Evolutionary conservation across 2,329 filamentous ascomycete species (phyloP).

Genomic region (Botrytis deweyae): DNA sequence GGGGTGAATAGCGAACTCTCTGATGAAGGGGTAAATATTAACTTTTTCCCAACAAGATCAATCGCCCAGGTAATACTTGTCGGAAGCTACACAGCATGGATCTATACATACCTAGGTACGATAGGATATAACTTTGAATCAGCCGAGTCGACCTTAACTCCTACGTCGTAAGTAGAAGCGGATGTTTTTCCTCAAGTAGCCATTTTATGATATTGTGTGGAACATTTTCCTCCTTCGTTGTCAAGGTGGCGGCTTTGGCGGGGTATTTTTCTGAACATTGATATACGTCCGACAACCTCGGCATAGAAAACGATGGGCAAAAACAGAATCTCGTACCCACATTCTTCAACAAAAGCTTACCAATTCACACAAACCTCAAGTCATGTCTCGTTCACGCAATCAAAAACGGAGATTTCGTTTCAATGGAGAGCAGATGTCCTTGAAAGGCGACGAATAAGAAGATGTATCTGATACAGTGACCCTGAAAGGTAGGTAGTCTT

Average conservation of each 20-base stretch:
- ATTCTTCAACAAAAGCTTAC: constrained; percentile 16
- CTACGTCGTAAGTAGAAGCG: neutral
- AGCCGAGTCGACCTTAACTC: neutral
- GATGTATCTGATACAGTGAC: neutral
- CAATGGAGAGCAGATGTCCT: constrained; percentile 15
- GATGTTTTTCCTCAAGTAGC: constrained; percentile 14
- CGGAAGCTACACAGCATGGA: neutral
- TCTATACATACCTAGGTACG: neutral
- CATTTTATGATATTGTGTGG: neutral
- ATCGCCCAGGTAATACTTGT: neutral
- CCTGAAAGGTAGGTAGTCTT: neutral
- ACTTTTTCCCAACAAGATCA: neutral
- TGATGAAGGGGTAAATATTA: neutral
- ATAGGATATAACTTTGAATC: neutral
- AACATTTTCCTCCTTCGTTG: neutral
- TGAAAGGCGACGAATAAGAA: neutral
- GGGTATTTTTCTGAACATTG: neutral
- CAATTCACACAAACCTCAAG: neutral
- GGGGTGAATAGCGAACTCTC: neutral
- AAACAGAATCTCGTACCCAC: constrained; percentile 3
- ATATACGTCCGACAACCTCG: constrained; percentile 1
- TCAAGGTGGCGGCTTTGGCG: constrained; percentile 13
- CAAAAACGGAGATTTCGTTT: constrained; percentile 2
- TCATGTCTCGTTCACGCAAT: neutral
- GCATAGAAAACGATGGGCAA: constrained; percentile 1